Evolutionary conservation across 495 filamentous ascomycete species (phyloP).

Genomic region (Penicillium lagena): DNA sequence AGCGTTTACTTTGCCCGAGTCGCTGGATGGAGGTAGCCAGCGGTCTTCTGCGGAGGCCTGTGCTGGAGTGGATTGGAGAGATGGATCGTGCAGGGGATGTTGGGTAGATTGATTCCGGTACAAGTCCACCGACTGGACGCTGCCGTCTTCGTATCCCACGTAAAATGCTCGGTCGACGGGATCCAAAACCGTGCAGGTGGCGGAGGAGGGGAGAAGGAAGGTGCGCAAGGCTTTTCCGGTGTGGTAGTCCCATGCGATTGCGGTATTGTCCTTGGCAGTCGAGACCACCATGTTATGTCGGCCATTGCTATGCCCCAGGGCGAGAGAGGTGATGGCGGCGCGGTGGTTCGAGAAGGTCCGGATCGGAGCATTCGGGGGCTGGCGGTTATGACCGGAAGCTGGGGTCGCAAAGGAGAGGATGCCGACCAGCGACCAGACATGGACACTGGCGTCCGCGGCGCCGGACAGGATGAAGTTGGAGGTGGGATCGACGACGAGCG

Average conservation of each 20-base stretch:
- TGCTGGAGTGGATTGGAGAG: constrained; percentile 47
- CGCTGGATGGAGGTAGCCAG: constrained; percentile 55
- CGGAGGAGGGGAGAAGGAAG: constrained; percentile 65
- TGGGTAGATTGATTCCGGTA: constrained; percentile 48
- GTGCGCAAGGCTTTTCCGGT: constrained; percentile 70
- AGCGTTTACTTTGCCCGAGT: constrained; percentile 56
- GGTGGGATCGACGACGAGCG: constrained; percentile 63
- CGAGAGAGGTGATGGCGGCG: constrained; percentile 67
- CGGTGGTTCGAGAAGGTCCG: constrained; percentile 73
- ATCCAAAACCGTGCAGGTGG: constrained; percentile 70
- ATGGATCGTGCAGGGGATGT: constrained; percentile 49
- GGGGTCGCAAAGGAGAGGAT: constrained; percentile 61
- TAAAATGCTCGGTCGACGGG: constrained; percentile 79
- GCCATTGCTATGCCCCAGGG: constrained; percentile 59
- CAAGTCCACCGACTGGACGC: constrained; percentile 74
- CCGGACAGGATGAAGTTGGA: constrained; percentile 79
- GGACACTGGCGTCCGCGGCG: constrained; percentile 80
- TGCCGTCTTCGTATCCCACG: constrained; percentile 76
- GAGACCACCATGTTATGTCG: constrained; percentile 71
- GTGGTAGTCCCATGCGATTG: constrained; percentile 84
- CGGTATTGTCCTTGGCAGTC: constrained; percentile 71
- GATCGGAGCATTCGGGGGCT: constrained; percentile 45
- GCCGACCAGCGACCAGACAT: constrained; percentile 77
- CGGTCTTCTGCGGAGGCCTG: constrained; percentile 49
- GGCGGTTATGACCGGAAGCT: constrained; percentile 25